These are phyloP conservation scores for Colletotrichum sansevieriae DNA, from an alignment of 2,329 filamentous ascomycete species.

Conservation along the genomic window DNA sequence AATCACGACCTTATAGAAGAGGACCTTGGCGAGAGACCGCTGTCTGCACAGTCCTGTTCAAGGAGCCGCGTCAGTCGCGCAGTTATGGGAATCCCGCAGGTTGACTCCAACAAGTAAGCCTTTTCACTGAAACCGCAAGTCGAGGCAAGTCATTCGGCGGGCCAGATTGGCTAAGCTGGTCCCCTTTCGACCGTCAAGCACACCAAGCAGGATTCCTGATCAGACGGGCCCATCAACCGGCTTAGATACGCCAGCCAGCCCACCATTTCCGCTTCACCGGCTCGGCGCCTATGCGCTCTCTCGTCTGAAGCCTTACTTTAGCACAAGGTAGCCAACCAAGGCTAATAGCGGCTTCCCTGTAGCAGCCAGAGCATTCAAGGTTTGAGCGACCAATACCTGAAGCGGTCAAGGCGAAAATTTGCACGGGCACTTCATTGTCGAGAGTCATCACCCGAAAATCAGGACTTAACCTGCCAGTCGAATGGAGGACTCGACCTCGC, in stretches of 20 bases:
- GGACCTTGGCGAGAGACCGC: not conserved
- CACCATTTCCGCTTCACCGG: constrained; percentile 14
- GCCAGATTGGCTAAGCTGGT: not conserved
- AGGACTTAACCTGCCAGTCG: not conserved
- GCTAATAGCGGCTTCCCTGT: constrained; percentile 10
- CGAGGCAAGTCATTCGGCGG: constrained; percentile 3
- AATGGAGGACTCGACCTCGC: not conserved
- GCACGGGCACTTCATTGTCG: constrained; percentile 22
- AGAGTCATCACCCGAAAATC: constrained; percentile 18
- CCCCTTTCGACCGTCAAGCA: constrained; percentile 7
- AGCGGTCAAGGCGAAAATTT: constrained; percentile 40
- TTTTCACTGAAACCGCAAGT: constrained; percentile 14
- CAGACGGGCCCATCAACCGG: constrained; percentile 18
- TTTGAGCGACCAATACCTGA: constrained; percentile 34
- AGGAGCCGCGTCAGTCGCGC: not conserved
- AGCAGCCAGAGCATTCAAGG: constrained; percentile 31
- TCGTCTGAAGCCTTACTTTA: constrained; percentile 22
- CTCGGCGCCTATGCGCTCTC: constrained; percentile 34
- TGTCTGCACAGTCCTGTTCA: not conserved
- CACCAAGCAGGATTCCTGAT: constrained; percentile 20
- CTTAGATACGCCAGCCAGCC: constrained; percentile 18
- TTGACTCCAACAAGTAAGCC: not conserved
- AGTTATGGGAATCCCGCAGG: not conserved
- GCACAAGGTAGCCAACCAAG: constrained; percentile 15
- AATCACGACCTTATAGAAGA: not conserved